Percentiles rank a stretch among this genome's conserved stretches.
phyloP scores from a whole-genome alignment of 306 rosid species.

The Crataegus laevigata region DNA sequence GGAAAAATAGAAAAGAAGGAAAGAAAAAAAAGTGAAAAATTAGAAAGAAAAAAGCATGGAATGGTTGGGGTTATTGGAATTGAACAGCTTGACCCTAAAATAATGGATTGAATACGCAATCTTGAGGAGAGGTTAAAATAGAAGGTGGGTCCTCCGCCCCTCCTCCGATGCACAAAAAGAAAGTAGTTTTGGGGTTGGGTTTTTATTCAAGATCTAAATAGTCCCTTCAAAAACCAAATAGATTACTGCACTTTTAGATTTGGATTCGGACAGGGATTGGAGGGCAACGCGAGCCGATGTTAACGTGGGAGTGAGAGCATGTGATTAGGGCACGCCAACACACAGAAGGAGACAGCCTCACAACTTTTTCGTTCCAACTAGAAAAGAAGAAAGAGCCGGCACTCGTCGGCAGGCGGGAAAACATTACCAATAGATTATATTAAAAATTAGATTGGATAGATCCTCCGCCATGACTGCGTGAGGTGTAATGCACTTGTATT shows the following conservation, averaged over 20 bases:
- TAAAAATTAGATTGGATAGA: too few species aligned
- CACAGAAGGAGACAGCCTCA: neutral
- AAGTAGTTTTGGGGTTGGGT: neutral
- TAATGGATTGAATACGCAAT: neutral
- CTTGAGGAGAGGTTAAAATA: neutral
- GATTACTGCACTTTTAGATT: neutral
- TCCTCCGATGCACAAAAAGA: neutral
- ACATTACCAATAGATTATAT: neutral
- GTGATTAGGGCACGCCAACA: constrained; percentile 15
- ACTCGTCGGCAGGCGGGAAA: neutral
- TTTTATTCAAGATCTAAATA: neutral
- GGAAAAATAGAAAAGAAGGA: neutral
- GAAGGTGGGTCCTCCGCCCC: neutral
- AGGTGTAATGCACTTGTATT: constrained; percentile 6
- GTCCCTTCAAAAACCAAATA: neutral
- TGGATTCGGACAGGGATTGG: neutral
- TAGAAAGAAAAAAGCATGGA: neutral
- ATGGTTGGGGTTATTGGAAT: neutral
- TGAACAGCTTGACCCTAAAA: neutral
- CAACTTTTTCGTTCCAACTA: neutral
- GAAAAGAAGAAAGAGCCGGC: constrained; percentile 10
- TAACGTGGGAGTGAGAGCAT: constrained; percentile 15
- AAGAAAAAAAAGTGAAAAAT: neutral
- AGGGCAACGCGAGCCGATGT: neutral
- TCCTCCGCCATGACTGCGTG: neutral